These are phyloP conservation scores for Paracoccidioides lutzii DNA, from an alignment of 2,329 filamentous ascomycete species.

Conservation along the genomic window DNA sequence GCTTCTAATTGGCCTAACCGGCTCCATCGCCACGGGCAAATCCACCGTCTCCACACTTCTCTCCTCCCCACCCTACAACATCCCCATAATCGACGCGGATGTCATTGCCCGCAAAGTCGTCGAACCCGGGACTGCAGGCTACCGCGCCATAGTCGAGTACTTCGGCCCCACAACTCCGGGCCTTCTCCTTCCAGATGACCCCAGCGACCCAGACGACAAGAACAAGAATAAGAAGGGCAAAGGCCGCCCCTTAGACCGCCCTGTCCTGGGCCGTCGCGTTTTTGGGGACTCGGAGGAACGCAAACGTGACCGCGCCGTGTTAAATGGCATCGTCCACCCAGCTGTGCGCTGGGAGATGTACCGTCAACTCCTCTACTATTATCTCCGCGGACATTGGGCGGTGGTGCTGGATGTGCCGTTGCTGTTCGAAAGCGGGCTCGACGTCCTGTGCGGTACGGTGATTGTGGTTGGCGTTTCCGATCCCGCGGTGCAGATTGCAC, in stretches of 20 bases:
- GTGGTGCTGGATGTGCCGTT: constrained; percentile 87
- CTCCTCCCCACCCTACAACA: constrained; percentile 62
- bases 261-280: constrained; percentile 69
- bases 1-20: constrained; percentile 91
- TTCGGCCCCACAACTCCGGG: constrained; percentile 78
- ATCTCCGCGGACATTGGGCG: constrained; percentile 67
- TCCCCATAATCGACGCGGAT: constrained; percentile 91
- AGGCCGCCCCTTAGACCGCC: constrained; percentile 62
- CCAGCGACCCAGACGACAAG: neutral
- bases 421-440: constrained; percentile 78
- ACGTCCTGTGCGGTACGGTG: constrained; percentile 71
- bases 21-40: constrained; percentile 96
- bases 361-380: constrained; percentile 56
- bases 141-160: constrained; percentile 66
- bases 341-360: constrained; percentile 77
- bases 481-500: constrained; percentile 65
- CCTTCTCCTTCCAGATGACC: constrained; percentile 51
- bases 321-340: constrained; percentile 88
- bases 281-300: constrained; percentile 67
- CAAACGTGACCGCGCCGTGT: constrained; percentile 56
- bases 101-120: constrained; percentile 85
- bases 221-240: constrained; percentile 20
- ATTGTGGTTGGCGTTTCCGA: constrained; percentile 78
- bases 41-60: constrained; percentile 85
- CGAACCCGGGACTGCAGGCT: constrained; percentile 76